Evolutionary conservation across 2,329 filamentous ascomycete genomes (phyloP).

Genomic region (Fusarium sp.): DNA sequence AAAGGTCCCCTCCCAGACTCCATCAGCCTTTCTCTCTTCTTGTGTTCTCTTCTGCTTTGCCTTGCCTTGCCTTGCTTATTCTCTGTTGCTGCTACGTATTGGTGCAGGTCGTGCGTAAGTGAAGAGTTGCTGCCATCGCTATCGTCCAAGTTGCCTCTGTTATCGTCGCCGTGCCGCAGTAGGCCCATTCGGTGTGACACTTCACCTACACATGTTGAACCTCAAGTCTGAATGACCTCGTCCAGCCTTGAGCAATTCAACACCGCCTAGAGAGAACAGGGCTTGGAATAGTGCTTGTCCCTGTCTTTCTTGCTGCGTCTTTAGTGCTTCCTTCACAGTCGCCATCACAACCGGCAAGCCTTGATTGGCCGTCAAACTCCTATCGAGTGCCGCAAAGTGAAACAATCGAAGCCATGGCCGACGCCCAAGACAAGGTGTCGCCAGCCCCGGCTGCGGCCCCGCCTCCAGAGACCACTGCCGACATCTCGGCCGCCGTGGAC

Average conservation of each 20-base stretch:
- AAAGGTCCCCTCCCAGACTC: slow-evolving; percentile 34
- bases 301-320: slow-evolving; percentile 1
- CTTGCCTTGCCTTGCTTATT: slow-evolving; percentile 23
- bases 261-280: slow-evolving; percentile 2
- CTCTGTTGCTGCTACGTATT: slow-evolving; percentile 32
- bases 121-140: slow-evolving; percentile 11
- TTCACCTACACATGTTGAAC: slow-evolving; percentile 14
- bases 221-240: slow-evolving; percentile 10
- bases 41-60: slow-evolving; percentile 31
- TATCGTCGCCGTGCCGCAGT: slow-evolving; percentile 7
- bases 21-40: slow-evolving; percentile 39
- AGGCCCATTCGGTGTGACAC: slow-evolving; percentile 12
- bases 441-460: slow-evolving; percentile 33
- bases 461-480: slow-evolving; percentile 35
- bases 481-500: slow-evolving; percentile 35
- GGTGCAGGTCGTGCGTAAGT: slow-evolving; percentile 16
- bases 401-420: slow-evolving; percentile 35
- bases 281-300: slow-evolving; percentile 1
- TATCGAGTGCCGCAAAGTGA: slow-evolving; percentile 3
- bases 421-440: slow-evolving; percentile 38
- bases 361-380: slow-evolving; percentile 3
- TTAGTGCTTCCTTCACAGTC: not conserved
- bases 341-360: not conserved
- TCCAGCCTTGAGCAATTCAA: slow-evolving; percentile 1
- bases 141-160: slow-evolving; percentile 9